A percentile compares a stretch with the other conserved stretches of the same genome.
These are phyloP conservation scores for Suillus alpinus DNA, from an alignment of 768 basidiomycete species.

Conservation along the genomic window DNA sequence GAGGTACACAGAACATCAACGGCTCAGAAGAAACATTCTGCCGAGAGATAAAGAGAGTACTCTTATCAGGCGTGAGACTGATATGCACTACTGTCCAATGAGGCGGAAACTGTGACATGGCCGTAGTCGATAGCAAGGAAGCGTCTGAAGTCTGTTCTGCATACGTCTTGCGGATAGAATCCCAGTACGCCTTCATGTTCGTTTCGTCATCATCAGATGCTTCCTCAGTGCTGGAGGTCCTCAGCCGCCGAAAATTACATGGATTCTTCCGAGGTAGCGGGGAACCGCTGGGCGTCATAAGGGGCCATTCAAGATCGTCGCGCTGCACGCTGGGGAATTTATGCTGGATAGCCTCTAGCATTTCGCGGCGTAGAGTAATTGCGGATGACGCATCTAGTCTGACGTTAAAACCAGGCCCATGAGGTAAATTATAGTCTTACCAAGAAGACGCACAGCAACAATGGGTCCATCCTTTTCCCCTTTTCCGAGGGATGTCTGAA, in stretches of 20 bases:
- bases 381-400: conserved; percentile 67
- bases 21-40: conserved; percentile 60
- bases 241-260: conserved; percentile 13
- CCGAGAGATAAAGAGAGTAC: conserved; percentile 79
- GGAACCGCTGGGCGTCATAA: conserved; percentile 44
- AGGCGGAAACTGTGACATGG: conserved; percentile 51
- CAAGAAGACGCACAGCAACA: conserved; percentile 62
- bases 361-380: conserved; percentile 80
- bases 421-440: conserved; percentile 30
- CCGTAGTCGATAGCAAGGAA: conserved; percentile 37
- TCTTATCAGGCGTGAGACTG: conserved; percentile 78
- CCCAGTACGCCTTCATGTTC: conserved; percentile 62
- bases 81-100: conserved; percentile 87
- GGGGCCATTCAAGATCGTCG: conserved; percentile 80
- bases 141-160: conserved; percentile 41
- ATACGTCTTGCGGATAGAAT: conserved; percentile 53
- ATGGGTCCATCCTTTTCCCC: conserved; percentile 45
- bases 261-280: conserved; percentile 23
- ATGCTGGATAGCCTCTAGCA: conserved; percentile 74
- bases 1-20: conserved; percentile 84
- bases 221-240: conserved; percentile 23
- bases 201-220: conserved; percentile 34
- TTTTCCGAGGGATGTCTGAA: conserved; percentile 80
- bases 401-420: not conserved
- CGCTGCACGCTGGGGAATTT: conserved; percentile 52